A percentile compares a stretch with the other conserved stretches of the same genome.
phyloP scores from a whole-genome alignment of 192 early-diverging fungal genomes.

The Mortierella hygrophila region DNA sequence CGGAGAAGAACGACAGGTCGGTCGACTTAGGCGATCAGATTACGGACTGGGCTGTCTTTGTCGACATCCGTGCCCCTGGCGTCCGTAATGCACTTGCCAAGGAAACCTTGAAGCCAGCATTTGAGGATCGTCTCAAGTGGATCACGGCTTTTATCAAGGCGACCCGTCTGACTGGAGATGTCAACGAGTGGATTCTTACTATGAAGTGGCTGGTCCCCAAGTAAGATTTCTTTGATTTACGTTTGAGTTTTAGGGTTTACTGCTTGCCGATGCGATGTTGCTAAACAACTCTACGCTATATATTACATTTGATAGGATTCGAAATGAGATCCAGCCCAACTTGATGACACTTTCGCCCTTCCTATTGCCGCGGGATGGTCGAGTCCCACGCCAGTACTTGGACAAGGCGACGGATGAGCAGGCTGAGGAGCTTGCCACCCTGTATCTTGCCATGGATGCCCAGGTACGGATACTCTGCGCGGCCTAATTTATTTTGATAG shows the following conservation, averaged over 20 bases:
- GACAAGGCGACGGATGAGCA: conserved; percentile 40
- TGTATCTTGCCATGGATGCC: conserved; percentile 47
- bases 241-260: neutral
- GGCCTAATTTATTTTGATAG: neutral
- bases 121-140: conserved; percentile 53
- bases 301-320: conserved; percentile 26
- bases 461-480: conserved; percentile 9
- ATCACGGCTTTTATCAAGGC: conserved; percentile 36
- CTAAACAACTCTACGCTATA: too few relatives aligned
- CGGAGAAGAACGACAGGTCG: conserved; percentile 30
- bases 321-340: conserved; percentile 51
- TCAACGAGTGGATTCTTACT: conserved; percentile 38
- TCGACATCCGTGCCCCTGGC: conserved; percentile 41
- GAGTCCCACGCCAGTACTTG: conserved; percentile 33
- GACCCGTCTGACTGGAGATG: conserved; percentile 9
- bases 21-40: conserved; percentile 24
- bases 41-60: conserved; percentile 29
- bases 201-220: conserved; percentile 53
- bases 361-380: neutral
- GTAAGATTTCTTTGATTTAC: conserved; percentile 9
- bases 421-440: conserved; percentile 20
- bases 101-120: conserved; percentile 38
- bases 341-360: conserved; percentile 5
- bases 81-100: conserved; percentile 34
- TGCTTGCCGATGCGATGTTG: neutral